phyloP scores from a whole-genome alignment of 2,329 filamentous ascomycete genomes.

The Aspergillus texensis region DNA sequence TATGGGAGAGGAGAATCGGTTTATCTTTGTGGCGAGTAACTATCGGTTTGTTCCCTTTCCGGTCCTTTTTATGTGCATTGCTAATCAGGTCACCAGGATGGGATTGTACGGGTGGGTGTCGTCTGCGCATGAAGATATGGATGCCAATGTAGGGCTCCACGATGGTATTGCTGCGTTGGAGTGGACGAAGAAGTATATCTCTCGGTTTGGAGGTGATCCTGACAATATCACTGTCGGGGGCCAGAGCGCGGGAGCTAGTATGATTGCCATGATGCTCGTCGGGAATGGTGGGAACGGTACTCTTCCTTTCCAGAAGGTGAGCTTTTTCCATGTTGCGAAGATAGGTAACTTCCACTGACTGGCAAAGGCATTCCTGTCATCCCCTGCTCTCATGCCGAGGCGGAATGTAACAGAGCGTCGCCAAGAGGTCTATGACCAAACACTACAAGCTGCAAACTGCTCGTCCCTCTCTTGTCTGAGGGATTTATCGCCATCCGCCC shows the following conservation, averaged over 20 bases:
- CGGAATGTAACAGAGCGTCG: constrained; percentile 2
- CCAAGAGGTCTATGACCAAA: neutral
- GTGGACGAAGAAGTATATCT: constrained; percentile 8
- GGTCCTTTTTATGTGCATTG: neutral
- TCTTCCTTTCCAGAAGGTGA: neutral
- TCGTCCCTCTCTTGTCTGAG: neutral
- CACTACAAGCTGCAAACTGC: neutral
- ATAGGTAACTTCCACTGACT: neutral
- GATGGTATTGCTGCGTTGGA: constrained; percentile 6
- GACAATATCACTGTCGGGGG: neutral
- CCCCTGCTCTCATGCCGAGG: neutral
- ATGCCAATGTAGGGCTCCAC: constrained; percentile 7
- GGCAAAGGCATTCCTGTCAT: neutral
- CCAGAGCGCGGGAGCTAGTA: constrained; percentile 3
- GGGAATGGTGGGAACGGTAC: constrained; percentile 1
- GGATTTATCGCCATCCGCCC: neutral
- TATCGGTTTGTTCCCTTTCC: neutral
- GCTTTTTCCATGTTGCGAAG: neutral
- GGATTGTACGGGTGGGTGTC: neutral
- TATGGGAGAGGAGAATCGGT: neutral
- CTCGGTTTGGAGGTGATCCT: constrained; percentile 6
- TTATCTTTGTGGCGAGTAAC: neutral
- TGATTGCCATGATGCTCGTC: constrained; percentile 4
- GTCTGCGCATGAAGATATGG: neutral
- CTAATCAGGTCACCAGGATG: neutral